A percentile compares a stretch with the other conserved stretches of the same genome.
These are phyloP conservation scores for Leptographium procerum DNA, from an alignment of 2,329 filamentous ascomycete genomes.

Conservation along the genomic window DNA sequence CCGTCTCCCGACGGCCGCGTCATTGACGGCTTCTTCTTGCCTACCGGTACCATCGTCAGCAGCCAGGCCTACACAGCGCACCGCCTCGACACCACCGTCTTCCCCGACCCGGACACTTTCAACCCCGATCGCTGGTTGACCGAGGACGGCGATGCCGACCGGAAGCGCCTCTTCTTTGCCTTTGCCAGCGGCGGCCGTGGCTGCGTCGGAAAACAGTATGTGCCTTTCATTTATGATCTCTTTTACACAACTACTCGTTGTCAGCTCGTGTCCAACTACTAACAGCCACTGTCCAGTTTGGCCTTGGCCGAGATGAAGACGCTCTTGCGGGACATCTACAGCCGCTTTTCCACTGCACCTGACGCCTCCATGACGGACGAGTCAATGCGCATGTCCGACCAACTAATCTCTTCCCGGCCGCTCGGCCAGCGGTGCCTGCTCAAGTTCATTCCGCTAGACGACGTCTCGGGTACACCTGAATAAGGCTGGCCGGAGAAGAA, in stretches of 20 bases:
- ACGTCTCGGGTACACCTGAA: neutral
- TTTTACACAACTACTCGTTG: too few species aligned
- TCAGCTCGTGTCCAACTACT: neutral
- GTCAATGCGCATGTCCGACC: constrained; percentile 54
- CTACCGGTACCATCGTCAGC: constrained; percentile 44
- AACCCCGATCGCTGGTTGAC: constrained; percentile 76
- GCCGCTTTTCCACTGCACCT: constrained; percentile 41
- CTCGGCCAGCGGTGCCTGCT: constrained; percentile 47
- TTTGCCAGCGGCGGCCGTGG: constrained; percentile 55
- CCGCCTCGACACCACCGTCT: constrained; percentile 52
- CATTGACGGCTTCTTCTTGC: constrained; percentile 44
- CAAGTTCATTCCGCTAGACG: constrained; percentile 26
- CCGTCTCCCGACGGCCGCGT: constrained; percentile 34
- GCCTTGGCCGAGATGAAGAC: constrained; percentile 59
- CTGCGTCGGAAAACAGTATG: constrained; percentile 57
- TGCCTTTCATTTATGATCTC: constrained; percentile 13
- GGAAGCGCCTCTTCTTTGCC: constrained; percentile 50
- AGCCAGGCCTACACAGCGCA: constrained; percentile 51
- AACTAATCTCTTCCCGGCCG: constrained; percentile 55
- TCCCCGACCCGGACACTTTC: constrained; percentile 66
- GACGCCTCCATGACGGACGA: constrained; percentile 41
- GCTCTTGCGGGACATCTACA: constrained; percentile 51
- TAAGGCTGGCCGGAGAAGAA: neutral
- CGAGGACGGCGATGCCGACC: constrained; percentile 60
- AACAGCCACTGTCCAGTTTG: constrained; percentile 30